These are phyloP conservation scores for Bullera alba DNA, from an alignment of 768 basidiomycete species.

Conservation along the genomic window DNA sequence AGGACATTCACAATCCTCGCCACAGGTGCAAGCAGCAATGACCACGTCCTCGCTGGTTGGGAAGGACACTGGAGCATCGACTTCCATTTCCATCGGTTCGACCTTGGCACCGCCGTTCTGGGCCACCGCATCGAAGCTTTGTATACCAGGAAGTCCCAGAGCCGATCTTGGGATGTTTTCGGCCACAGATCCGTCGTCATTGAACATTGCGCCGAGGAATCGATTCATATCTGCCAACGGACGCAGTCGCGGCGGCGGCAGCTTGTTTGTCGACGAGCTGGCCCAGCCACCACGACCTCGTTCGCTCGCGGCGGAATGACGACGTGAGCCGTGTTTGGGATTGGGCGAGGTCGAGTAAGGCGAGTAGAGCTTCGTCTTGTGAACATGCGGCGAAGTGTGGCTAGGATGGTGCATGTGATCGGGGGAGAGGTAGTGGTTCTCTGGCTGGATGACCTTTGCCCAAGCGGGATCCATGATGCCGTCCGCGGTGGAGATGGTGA, in stretches of 20 bases:
- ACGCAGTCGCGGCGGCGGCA: constrained; percentile 18
- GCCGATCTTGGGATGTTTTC: constrained; percentile 26
- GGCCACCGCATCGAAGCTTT: constrained; percentile 29
- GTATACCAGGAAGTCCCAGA: constrained; percentile 33
- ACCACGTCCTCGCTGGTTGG: constrained; percentile 32
- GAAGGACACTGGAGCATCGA: constrained; percentile 27
- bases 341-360: constrained; percentile 39
- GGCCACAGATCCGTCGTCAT: constrained; percentile 23
- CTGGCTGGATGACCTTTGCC: not conserved
- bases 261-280: constrained; percentile 1
- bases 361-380: constrained; percentile 45
- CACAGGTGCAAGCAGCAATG: constrained; percentile 45
- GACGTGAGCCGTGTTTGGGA: too few relatives aligned
- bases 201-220: constrained; percentile 32
- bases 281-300: not conserved
- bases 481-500: not conserved
- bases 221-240: constrained; percentile 29
- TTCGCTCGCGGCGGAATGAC: constrained; percentile 13
- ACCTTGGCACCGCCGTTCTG: constrained; percentile 20
- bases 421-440: constrained; percentile 18
- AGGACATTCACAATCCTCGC: constrained; percentile 43
- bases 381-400: constrained; percentile 41
- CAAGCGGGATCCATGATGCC: constrained; percentile 6
- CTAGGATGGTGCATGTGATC: constrained; percentile 39
- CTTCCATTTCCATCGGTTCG: constrained; percentile 27